These are phyloP conservation scores for Perilla frutescens DNA, from an alignment of 257 asterid genomes.

Conservation along the genomic window DNA sequence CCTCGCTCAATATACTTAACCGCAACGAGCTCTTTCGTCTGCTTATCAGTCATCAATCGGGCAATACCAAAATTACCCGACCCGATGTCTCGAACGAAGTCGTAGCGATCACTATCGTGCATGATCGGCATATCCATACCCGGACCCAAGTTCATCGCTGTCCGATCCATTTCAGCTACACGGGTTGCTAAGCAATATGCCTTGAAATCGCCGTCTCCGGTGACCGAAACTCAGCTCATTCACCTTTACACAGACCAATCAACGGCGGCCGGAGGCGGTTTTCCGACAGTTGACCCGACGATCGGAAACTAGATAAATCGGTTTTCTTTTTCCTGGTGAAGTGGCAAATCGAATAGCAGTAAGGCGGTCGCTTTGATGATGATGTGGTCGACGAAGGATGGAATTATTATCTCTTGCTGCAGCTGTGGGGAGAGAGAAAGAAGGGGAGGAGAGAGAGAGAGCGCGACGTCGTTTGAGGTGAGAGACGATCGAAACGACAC, in stretches of 20 bases:
- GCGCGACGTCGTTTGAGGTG: constrained; percentile 35
- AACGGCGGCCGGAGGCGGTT: constrained; percentile 18
- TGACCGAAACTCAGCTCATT: constrained; percentile 26
- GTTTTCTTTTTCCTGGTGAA: constrained; percentile 29
- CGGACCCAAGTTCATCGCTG: constrained; percentile 53
- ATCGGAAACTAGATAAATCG: constrained; percentile 31
- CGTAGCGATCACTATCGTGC: constrained; percentile 91
- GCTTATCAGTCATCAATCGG: constrained; percentile 80
- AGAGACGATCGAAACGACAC: constrained; percentile 32
- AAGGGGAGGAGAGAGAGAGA: constrained; percentile 29
- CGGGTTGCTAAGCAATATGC: not conserved
- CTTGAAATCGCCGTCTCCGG: constrained; percentile 16
- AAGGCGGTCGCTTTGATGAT: constrained; percentile 29
- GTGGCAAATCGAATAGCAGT: constrained; percentile 5
- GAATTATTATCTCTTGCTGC: constrained; percentile 17
- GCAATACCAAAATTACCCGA: constrained; percentile 91
- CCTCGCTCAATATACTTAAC: constrained; percentile 94
- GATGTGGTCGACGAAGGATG: constrained; percentile 46
- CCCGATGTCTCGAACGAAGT: constrained; percentile 83
- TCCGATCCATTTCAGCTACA: constrained; percentile 64
- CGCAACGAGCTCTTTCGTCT: constrained; percentile 78
- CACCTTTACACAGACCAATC: constrained; percentile 27
- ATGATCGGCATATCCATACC: constrained; percentile 88
- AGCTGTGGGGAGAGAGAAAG: constrained; percentile 14
- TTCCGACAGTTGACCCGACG: constrained; percentile 26